Conservation (phyloP, 2,329 filamentous ascomycete genomes). For the Aspergillus chevalieri region DNA sequence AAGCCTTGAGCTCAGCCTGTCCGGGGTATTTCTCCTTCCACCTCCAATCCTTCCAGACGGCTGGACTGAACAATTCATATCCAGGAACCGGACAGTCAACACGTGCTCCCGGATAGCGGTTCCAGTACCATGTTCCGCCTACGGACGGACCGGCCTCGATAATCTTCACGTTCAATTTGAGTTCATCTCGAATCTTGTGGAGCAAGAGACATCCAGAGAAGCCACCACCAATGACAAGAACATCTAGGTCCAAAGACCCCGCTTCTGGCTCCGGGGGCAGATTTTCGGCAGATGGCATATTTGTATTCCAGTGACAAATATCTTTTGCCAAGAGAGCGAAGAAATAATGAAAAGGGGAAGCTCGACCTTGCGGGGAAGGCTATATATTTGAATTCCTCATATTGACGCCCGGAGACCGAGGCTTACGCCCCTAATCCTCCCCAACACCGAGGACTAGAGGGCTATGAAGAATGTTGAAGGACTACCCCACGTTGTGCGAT, state of each 20-base stretch:
- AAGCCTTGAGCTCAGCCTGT: neutral
- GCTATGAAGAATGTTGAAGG: no score
- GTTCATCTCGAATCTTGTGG: constrained; percentile 16
- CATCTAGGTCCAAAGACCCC: neutral
- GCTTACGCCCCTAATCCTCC: no score
- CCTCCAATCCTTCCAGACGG: constrained; percentile 41
- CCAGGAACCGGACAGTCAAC: constrained; percentile 51
- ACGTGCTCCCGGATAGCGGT: constrained; percentile 18
- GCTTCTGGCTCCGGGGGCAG: no score
- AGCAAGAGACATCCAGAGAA: constrained; percentile 10
- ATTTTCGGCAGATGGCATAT: no score
- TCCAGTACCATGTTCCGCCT: constrained; percentile 20
- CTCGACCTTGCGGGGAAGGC: no score
- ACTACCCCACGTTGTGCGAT: no score
- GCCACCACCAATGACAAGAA: constrained; percentile 2
- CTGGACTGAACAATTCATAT: constrained; percentile 50
- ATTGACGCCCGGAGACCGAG: no score
- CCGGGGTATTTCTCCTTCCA: neutral
- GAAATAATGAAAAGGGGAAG: no score
- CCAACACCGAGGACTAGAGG: no score
- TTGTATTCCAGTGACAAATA: no score
- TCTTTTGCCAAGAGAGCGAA: no score
- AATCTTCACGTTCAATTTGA: constrained; percentile 26
- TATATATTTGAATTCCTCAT: no score
- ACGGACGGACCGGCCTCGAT: constrained; percentile 26